A percentile compares a stretch with the other conserved stretches of the same genome.
Conservation (phyloP, 2,329 filamentous ascomycete genomes). For the Claviceps sp. region DNA sequence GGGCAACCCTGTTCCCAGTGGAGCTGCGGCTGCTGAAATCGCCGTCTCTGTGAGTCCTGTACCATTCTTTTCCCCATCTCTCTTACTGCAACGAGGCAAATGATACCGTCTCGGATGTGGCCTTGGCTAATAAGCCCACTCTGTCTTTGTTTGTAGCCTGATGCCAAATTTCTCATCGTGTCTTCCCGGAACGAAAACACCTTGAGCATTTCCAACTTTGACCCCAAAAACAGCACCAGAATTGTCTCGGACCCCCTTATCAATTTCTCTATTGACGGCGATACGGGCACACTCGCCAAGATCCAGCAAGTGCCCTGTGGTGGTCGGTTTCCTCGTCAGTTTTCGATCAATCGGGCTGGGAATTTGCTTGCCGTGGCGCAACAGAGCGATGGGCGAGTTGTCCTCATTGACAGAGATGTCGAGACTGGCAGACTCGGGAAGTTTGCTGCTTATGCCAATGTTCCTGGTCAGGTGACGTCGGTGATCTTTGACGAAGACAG, state of each 20-base stretch:
- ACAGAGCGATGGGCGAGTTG: slow-evolving; percentile 46
- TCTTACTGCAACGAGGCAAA: too few species aligned
- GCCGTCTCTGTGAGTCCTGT: slow-evolving; percentile 37
- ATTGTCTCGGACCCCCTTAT: slow-evolving; percentile 51
- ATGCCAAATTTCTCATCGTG: slow-evolving; percentile 49
- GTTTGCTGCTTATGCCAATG: slow-evolving; percentile 27
- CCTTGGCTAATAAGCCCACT: too few species aligned
- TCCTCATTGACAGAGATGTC: slow-evolving; percentile 46
- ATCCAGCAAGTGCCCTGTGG: slow-evolving; percentile 48
- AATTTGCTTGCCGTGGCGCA: slow-evolving; percentile 51
- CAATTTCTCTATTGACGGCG: slow-evolving; percentile 41
- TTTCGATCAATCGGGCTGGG: slow-evolving; percentile 52
- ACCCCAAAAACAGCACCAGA: slow-evolving; percentile 26
- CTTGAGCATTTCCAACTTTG: slow-evolving; percentile 33
- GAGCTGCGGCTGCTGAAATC: slow-evolving; percentile 41
- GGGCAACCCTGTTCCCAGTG: slow-evolving; percentile 24
- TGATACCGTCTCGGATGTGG: too few species aligned
- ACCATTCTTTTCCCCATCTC: slow-evolving; percentile 13
- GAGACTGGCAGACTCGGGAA: slow-evolving; percentile 41
- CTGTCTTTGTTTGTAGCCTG: slow-evolving; percentile 28
- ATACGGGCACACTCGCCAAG: slow-evolving; percentile 41
- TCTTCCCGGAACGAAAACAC: slow-evolving; percentile 52
- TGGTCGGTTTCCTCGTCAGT: slow-evolving; percentile 53
- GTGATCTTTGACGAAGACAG: slow-evolving; percentile 33
- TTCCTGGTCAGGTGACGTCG: slow-evolving; percentile 32